Conservation (phyloP, 768 basidiomycete genomes). For the Amylocystis lapponica region DNA sequence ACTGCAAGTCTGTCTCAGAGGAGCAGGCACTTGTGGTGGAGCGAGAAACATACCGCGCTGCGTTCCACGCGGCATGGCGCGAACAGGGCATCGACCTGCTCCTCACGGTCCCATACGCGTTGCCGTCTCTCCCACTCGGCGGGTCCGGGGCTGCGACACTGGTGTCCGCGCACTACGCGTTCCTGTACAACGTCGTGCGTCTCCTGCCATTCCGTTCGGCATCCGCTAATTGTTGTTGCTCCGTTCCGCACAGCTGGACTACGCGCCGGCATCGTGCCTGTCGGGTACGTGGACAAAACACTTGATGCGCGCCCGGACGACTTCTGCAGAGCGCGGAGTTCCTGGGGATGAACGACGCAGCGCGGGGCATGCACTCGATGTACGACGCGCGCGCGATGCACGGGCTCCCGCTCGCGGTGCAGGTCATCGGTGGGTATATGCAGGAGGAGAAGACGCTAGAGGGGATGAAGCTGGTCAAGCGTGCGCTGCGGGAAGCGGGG, state of each 20-base stretch:
- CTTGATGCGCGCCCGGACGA: conserved; percentile 25
- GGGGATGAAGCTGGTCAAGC: conserved; percentile 38
- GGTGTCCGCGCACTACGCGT: conserved; percentile 26
- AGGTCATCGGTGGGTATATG: conserved; percentile 36
- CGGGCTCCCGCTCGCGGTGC: conserved; percentile 40
- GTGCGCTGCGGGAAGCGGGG: conserved; percentile 11
- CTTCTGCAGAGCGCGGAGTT: conserved; percentile 18
- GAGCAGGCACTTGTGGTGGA: conserved; percentile 18
- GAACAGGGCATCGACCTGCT: conserved; percentile 30
- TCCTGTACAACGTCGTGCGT: conserved; percentile 39
- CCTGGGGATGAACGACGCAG: conserved; percentile 29
- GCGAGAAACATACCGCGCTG: conserved; percentile 20
- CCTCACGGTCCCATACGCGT: conserved; percentile 33
- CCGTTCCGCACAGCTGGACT: conserved; percentile 32
- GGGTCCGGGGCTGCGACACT: conserved; percentile 26
- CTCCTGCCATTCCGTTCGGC: neutral
- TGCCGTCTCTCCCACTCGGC: conserved; percentile 33
- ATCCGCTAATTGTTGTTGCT: neutral
- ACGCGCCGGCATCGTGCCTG: conserved; percentile 41
- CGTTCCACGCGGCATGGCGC: conserved; percentile 20
- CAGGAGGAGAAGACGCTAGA: conserved; percentile 45
- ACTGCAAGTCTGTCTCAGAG: conserved; percentile 15
- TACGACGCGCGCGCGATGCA: conserved; percentile 38
- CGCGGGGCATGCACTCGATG: conserved; percentile 34
- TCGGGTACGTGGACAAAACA: conserved; percentile 30